Evolutionary conservation across 208 protist genomes (phyloP).

Genomic region (Polymyxa betae): DNA sequence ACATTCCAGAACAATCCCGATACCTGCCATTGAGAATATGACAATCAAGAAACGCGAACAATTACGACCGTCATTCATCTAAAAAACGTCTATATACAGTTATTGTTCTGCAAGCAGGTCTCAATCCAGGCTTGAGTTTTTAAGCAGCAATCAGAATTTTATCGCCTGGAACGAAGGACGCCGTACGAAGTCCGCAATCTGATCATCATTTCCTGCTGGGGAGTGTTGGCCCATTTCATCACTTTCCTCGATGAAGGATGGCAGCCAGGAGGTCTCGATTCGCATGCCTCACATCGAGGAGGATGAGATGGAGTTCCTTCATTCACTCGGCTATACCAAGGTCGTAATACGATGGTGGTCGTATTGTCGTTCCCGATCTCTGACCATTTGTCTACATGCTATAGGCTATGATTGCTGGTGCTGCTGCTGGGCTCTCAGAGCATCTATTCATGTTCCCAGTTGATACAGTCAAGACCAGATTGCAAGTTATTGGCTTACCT

Average conservation of each 20-base stretch:
- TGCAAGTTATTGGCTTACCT: conserved; percentile 22
- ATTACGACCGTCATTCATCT: too few species aligned
- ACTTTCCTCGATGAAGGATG: not conserved
- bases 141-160: too few species aligned
- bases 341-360: not conserved
- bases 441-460: conserved; percentile 51
- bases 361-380: not conserved
- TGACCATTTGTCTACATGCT: not conserved
- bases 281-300: not conserved
- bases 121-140: too few species aligned
- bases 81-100: too few species aligned
- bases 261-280: not conserved
- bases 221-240: too few species aligned
- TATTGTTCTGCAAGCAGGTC: too few species aligned
- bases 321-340: not conserved
- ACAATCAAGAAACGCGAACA: too few species aligned
- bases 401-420: conserved; percentile 32
- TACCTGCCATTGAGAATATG: too few species aligned
- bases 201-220: too few species aligned
- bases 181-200: too few species aligned
- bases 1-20: too few species aligned
- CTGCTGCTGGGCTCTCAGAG: conserved; percentile 2
- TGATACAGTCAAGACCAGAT: conserved; percentile 44
- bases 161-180: too few species aligned
- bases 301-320: not conserved